Conservation (phyloP, 352 stramenopile genomes). For the Globisporangium middletonii region DNA sequence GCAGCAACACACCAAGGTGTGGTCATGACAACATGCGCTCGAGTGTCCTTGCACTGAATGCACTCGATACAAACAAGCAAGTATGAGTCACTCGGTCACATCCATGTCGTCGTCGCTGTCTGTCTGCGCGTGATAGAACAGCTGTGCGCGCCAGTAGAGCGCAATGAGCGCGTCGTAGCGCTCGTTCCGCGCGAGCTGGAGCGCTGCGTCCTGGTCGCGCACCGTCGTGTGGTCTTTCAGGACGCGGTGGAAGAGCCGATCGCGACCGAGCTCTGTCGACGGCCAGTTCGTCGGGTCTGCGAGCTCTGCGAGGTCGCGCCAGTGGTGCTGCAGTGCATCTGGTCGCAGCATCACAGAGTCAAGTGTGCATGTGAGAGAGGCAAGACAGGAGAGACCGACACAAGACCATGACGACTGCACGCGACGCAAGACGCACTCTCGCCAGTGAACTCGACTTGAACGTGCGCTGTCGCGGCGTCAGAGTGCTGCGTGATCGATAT, state of each 20-base stretch:
- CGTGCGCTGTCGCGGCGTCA: constrained; percentile 21
- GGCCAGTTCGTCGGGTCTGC: constrained; percentile 53
- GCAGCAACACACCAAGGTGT: neutral
- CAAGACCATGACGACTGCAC: neutral
- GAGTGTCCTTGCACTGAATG: neutral
- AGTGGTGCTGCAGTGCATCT: constrained; percentile 63
- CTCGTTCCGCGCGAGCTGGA: constrained; percentile 39
- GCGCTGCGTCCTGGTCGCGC: constrained; percentile 34
- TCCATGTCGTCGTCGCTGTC: constrained; percentile 4
- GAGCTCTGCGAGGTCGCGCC: constrained; percentile 46
- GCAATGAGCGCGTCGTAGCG: constrained; percentile 42
- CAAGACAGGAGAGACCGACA: no score
- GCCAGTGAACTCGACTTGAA: constrained; percentile 56
- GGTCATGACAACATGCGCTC: no score
- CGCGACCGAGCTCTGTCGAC: constrained; percentile 25
- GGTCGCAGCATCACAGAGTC: neutral
- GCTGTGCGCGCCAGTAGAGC: constrained; percentile 31
- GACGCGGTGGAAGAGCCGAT: constrained; percentile 63
- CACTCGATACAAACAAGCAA: neutral
- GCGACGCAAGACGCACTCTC: constrained; percentile 38
- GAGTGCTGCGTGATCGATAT: neutral
- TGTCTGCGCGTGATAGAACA: constrained; percentile 18
- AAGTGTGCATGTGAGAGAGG: neutral
- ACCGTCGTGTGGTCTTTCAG: constrained; percentile 54
- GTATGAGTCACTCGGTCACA: neutral